Base-by-base conservation (phyloP, 805 yeast species). In the Metschnikowia matae region DNA sequence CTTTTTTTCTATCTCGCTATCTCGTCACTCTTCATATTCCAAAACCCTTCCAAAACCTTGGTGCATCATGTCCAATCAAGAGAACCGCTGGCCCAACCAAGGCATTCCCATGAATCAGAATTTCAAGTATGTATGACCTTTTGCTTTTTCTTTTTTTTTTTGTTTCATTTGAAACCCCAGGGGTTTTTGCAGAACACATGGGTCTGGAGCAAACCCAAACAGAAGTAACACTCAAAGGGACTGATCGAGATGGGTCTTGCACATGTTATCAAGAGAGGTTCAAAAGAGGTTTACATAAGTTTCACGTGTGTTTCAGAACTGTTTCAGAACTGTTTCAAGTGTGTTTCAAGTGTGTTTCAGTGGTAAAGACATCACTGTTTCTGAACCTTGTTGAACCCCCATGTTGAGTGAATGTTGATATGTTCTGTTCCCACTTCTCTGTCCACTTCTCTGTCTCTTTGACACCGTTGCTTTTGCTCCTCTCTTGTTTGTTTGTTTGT, bases 1-100 rank as follows among this genome's bases (percentile, higher is more conserved):
- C 46, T 44, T 44, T 44, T 44, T 44, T 44, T 44, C 46, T 44
- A 44, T 44, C 46, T 44, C 46, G 31, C 40, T 44, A 44, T 44
- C 46, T 44, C 45, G 37, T 32, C 33, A 15, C 37, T 37, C 41
- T 17, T 36, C 29, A 39, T 4, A 7, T 15, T 26, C 29, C 18
- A 37, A 39, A 39, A 18, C 48, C 42, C 48, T 17, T 42, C 33
- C n/a, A n/a, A 23, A 26, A 29, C 40, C 18, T 44, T 44, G 46
- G 48, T 15, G 18, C 48, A 29, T 29, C 49, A 72, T 72, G 77
- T 57, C 75, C 42, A 70, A 68, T 54, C 73, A 66, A 52, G 73
- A 67, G 50, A 75, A 71, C 51, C 74, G 70, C 54, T 73, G 78
- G 76, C 66, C 65, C 46, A 68, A 61, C 54, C 75, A 70, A 51